phyloP scores from a whole-genome alignment of 1,139 yeast species.

The Fermentozyma sake region DNA sequence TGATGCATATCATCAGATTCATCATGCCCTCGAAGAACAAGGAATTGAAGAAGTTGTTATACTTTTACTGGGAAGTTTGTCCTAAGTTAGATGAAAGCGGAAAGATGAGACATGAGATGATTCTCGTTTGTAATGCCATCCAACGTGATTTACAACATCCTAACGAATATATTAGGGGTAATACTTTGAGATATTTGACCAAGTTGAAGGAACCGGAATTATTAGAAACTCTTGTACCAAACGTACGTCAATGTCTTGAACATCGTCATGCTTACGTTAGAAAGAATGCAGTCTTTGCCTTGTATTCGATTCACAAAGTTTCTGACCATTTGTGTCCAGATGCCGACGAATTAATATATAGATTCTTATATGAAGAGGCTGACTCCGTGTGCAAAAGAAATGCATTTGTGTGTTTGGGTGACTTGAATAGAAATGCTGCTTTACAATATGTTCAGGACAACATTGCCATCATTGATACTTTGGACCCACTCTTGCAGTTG shows the following conservation, averaged over 20 bases:
- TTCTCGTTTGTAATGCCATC: conserved; percentile 94
- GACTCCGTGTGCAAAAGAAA: conserved; percentile 95
- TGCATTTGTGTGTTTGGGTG: conserved; percentile 86
- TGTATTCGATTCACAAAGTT: conserved; percentile 75
- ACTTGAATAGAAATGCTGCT: conserved; percentile 81
- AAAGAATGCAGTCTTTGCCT: conserved; percentile 93
- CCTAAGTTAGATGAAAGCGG: conserved; percentile 88
- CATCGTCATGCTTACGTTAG: conserved; percentile 98
- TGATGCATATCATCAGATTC: conserved; percentile 95
- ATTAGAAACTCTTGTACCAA: conserved; percentile 92
- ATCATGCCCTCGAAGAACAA: conserved; percentile 95
- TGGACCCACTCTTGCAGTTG: conserved; percentile 83
- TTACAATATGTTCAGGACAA: conserved; percentile 76
- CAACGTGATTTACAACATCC: conserved; percentile 98
- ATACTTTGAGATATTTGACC: conserved; percentile 85
- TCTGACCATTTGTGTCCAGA: conserved; percentile 90
- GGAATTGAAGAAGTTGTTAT: conserved; percentile 84
- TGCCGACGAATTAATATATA: conserved; percentile 78
- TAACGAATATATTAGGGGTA: conserved; percentile 94
- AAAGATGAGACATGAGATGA: conserved; percentile 96
- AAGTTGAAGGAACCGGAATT: conserved; percentile 91
- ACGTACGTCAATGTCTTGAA: conserved; percentile 84
- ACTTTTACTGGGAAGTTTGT: conserved; percentile 97
- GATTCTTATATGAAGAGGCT: conserved; percentile 73
- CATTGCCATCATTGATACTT: conserved; percentile 54